These are phyloP conservation scores for Phytophthora quininea DNA, from an alignment of 352 stramenopile species.

Conservation along the genomic window DNA sequence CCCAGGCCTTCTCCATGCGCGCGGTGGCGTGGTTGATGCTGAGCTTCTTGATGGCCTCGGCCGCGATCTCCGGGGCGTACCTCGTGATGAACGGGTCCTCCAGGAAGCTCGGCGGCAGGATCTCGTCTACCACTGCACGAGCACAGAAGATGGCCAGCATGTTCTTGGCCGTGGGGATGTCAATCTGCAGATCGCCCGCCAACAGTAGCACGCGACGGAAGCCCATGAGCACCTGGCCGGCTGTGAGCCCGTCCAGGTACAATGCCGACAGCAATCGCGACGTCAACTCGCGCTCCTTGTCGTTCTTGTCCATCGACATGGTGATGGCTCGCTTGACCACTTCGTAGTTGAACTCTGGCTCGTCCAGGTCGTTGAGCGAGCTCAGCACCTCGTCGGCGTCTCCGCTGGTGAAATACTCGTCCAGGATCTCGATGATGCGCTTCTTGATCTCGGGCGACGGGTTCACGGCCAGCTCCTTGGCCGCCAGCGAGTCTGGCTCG, in stretches of 20 bases:
- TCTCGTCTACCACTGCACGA: constrained; percentile 98
- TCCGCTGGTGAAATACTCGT: constrained; percentile 89
- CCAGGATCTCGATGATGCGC: constrained; percentile 88
- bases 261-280: constrained; percentile 93
- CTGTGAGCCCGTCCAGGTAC: constrained; percentile 89
- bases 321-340: constrained; percentile 96
- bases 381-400: constrained; percentile 91
- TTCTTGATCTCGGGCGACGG: constrained; percentile 89
- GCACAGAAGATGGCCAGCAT: constrained; percentile 98
- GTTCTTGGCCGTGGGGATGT: constrained; percentile 92
- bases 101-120: constrained; percentile 97
- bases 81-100: constrained; percentile 95
- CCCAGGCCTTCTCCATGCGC: constrained; percentile 97
- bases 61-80: constrained; percentile 95
- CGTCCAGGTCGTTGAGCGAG: constrained; percentile 71
- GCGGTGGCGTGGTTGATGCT: constrained; percentile 96
- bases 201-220: constrained; percentile 97
- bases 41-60: constrained; percentile 96
- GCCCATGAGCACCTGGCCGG: constrained; percentile 85
- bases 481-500: constrained; percentile 66
- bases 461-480: constrained; percentile 81
- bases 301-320: constrained; percentile 92
- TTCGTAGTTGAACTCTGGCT: constrained; percentile 87
- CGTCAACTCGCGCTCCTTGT: constrained; percentile 43
- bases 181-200: constrained; percentile 96